phyloP scores from a whole-genome alignment of 2,329 filamentous ascomycete species.

The Dryadomyces sulphureus region DNA sequence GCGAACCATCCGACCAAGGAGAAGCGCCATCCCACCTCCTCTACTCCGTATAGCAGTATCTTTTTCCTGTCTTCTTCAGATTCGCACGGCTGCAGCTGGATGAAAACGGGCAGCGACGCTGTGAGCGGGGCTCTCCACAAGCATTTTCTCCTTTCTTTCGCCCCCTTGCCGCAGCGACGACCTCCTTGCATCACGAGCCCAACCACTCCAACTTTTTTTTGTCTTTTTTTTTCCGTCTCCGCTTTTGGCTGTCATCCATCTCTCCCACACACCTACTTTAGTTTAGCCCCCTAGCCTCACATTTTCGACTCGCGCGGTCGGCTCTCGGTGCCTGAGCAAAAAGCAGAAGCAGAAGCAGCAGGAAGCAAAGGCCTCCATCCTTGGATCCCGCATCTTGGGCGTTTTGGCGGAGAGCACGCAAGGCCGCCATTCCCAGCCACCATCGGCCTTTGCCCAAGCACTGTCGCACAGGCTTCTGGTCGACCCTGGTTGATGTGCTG shows the following conservation, averaged over 20 bases:
- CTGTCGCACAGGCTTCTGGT: not conserved
- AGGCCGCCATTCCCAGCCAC: not conserved
- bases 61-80: not conserved
- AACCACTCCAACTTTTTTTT: not conserved
- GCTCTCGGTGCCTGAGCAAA: too few species aligned
- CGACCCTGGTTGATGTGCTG: not conserved
- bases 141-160: constrained; percentile 1
- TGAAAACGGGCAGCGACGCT: not conserved
- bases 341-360: not conserved
- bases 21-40: not conserved
- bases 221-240: not conserved
- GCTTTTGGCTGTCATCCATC: not conserved
- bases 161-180: not conserved
- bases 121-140: not conserved
- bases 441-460: too few species aligned
- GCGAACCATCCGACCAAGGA: not conserved
- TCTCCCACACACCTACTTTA: not conserved
- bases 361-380: too few species aligned
- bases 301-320: too few species aligned
- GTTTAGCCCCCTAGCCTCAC: not conserved
- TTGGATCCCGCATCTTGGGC: too few species aligned
- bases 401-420: not conserved
- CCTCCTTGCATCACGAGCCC: not conserved
- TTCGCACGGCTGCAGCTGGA: not conserved
- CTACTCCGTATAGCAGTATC: not conserved